A percentile compares a stretch with the other conserved stretches of the same genome.
Evolutionary conservation across 441 rosid genomes (phyloP).

Genomic region (Erodium chrysanthum): DNA sequence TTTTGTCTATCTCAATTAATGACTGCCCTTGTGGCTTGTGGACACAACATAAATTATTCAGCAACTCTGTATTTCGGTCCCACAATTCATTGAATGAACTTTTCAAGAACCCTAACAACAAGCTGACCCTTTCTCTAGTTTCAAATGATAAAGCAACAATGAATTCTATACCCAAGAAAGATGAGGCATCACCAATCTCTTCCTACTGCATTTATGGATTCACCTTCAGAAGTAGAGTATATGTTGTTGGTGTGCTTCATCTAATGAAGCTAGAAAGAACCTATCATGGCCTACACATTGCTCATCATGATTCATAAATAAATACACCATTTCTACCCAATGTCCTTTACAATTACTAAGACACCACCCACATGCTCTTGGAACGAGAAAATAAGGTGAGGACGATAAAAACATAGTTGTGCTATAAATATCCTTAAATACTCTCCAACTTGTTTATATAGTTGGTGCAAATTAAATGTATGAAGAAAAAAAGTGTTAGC

Average conservation of each 20-base stretch:
- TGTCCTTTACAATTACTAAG: background rate
- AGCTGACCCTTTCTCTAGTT: background rate
- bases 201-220: conserved; percentile 6
- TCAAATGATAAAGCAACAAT: background rate
- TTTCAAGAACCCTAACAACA: conserved; percentile 11
- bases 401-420: background rate
- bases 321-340: background rate
- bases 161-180: background rate
- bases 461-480: background rate
- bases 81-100: background rate
- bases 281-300: background rate
- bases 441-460: no score
- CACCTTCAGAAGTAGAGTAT: background rate
- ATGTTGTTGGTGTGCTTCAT: background rate
- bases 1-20: background rate
- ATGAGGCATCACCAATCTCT: conserved; percentile 7
- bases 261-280: background rate
- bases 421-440: background rate
- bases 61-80: conserved; percentile 13
- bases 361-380: background rate
- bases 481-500: background rate
- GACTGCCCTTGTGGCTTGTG: background rate
- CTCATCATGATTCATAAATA: background rate
- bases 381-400: no score
- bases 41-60: background rate